These are phyloP conservation scores for Kodamaea plutei DNA, from an alignment of 1,139 yeast genomes.

Conservation along the genomic window DNA sequence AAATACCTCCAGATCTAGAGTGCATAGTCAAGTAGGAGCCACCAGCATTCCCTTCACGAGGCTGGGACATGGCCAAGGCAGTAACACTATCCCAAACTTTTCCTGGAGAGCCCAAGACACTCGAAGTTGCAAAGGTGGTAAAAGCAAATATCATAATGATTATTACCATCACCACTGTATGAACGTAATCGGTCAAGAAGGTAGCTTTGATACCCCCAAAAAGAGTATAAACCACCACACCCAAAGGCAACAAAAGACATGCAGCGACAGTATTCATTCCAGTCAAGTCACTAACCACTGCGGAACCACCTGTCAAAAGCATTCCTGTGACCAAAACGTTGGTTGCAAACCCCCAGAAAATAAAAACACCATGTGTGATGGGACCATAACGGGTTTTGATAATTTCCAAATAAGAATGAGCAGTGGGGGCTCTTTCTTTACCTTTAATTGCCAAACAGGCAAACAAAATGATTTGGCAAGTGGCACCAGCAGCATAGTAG, in stretches of 20 bases:
- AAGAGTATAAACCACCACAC: conserved; percentile 76
- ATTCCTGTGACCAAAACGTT: conserved; percentile 83
- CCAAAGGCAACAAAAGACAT: conserved; percentile 74
- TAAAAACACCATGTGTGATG: conserved; percentile 60
- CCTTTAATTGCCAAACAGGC: conserved; percentile 73
- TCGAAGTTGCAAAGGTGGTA: conserved; percentile 56
- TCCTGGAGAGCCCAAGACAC: conserved; percentile 75
- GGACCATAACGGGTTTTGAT: conserved; percentile 68
- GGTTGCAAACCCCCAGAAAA: conserved; percentile 81
- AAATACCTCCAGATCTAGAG: conserved; percentile 74
- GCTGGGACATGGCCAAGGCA: conserved; percentile 51
- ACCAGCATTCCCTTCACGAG: conserved; percentile 74
- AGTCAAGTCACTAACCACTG: conserved; percentile 69
- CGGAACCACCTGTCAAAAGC: conserved; percentile 84
- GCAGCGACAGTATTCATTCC: conserved; percentile 85
- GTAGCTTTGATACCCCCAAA: conserved; percentile 92
- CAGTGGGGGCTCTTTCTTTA: conserved; percentile 68
- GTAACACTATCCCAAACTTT: conserved; percentile 68
- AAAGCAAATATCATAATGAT: conserved; percentile 62
- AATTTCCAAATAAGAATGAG: conserved; percentile 73
- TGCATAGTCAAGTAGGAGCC: conserved; percentile 75
- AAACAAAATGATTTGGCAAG: conserved; percentile 68
- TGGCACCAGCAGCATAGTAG: conserved; percentile 74
- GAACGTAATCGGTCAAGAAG: conserved; percentile 81
- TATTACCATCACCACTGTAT: conserved; percentile 59